Evolutionary conservation across 306 rosid species (phyloP), one percentile per base, ranked within the genome.

Genomic region (Rubus idaeus): DNA sequence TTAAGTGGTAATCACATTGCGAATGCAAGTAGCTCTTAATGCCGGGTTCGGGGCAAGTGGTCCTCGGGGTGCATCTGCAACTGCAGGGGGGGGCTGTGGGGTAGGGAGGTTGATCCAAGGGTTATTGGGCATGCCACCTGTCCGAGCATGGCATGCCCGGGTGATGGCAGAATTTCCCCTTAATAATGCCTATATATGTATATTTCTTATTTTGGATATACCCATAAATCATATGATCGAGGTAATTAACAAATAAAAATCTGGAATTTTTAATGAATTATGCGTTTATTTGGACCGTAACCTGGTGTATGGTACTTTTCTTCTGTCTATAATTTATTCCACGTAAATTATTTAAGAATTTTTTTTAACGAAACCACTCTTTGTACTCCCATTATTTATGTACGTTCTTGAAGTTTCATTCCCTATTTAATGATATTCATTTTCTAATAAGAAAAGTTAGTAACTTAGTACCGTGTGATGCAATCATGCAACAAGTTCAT

Each of bases 401-500:
- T 5, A 58, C 21, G 65, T 23, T 35, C 64, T 23, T 10, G 40
- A 3, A 58, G 40, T 58, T 58, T 30, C 1, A 30, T 30, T 30
- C 35, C 1, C 35, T 30, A 30, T 30, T 30, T 23, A 23, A 35
- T 60, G 16, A 6, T 7, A 58, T 58, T 0, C 64, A 37, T 58
- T 58, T 23, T 10, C 1, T 11, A 55, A 6, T n/a, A 55, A 55
- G 8, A 7, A 7, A 55, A 7, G 8, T 1, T 30, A 30, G 30
- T 26, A 26, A 26, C 20, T 0, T 17, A 8, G 37, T 23, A 40
- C 65, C 65, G 40, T 14, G 44, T 62, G n/a, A 62, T 62, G 44
- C 68, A 62, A 62, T 35, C 68, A 14, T 62, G 68, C 68, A 62
- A 14, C n/a, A 60, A 60, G 65, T 4, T 23, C 65, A 16, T 58